phyloP scores from a whole-genome alignment of 2,329 filamentous ascomycete genomes.

The Furcasterigmium furcatum region DNA sequence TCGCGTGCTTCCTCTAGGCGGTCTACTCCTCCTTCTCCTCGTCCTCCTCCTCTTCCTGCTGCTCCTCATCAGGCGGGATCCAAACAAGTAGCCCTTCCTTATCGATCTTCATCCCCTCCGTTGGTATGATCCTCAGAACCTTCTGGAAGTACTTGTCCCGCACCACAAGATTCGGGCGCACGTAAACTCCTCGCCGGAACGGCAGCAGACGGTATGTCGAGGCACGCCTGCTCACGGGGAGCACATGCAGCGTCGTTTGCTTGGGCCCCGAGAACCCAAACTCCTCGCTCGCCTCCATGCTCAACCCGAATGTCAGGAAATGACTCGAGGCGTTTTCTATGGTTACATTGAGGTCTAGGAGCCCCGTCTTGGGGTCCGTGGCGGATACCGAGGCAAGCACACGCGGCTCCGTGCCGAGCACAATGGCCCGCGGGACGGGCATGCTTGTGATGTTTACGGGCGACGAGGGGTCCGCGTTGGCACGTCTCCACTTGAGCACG shows the following conservation, averaged over 20 bases:
- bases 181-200: conserved; percentile 62
- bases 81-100: conserved; percentile 64
- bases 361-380: conserved; percentile 22
- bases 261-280: conserved; percentile 94
- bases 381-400: conserved; percentile 64
- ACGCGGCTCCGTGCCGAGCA: conserved; percentile 82
- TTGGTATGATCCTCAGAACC: conserved; percentile 75
- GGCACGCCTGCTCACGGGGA: conserved; percentile 74
- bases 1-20: too few relatives aligned
- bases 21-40: conserved; percentile 15
- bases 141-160: conserved; percentile 94
- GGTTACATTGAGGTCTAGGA: conserved; percentile 53
- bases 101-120: conserved; percentile 65
- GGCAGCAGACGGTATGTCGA: conserved; percentile 75
- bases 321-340: conserved; percentile 95
- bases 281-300: conserved; percentile 87
- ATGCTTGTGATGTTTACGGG: conserved; percentile 63
- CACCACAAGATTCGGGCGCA: conserved; percentile 71
- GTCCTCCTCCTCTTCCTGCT: conserved; percentile 20
- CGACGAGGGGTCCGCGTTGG: conserved; percentile 16
- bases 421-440: conserved; percentile 73
- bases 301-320: conserved; percentile 87
- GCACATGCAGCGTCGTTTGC: conserved; percentile 71
- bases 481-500: conserved; percentile 68
- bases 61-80: conserved; percentile 55